These are phyloP conservation scores for Beauveria rudraprayagi DNA, from an alignment of 2,329 filamentous ascomycete species.

Conservation along the genomic window DNA sequence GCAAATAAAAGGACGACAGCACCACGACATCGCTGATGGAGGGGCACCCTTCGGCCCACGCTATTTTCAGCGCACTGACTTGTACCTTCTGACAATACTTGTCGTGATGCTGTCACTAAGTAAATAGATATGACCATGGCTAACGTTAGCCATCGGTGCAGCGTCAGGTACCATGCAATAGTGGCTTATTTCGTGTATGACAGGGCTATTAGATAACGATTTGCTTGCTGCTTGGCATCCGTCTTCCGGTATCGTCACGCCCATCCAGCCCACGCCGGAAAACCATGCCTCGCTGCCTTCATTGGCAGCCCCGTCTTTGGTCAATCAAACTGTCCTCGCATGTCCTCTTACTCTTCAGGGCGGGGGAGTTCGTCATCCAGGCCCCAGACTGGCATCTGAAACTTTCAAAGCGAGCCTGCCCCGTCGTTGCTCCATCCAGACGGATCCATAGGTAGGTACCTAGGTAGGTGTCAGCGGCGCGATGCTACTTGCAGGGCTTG, in stretches of 20 bases:
- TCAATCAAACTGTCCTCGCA: not conserved
- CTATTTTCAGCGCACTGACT: not conserved
- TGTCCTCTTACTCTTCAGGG: not conserved
- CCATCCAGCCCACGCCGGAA: too few species aligned
- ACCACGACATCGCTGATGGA: not conserved
- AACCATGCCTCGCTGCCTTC: too few species aligned
- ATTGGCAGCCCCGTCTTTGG: too few species aligned
- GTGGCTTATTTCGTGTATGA: too few species aligned
- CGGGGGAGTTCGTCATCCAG: not conserved
- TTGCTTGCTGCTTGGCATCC: too few species aligned
- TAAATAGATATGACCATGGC: not conserved
- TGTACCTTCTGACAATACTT: not conserved
- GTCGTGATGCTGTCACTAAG: not conserved
- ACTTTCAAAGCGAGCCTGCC: not conserved
- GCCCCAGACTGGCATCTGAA: slow-evolving; percentile 1
- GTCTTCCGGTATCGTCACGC: too few species aligned
- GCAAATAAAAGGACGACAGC: not conserved
- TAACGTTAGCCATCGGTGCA: not conserved
- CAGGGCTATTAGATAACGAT: too few species aligned
- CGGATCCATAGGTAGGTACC: not conserved
- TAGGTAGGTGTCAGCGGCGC: not conserved
- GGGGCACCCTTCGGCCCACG: not conserved
- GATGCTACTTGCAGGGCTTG: not conserved
- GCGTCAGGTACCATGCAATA: too few species aligned
- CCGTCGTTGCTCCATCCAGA: not conserved